These are phyloP conservation scores for Calamus simplicifolius DNA, from an alignment of 176 grass and related monocot genomes.

Conservation along the genomic window DNA sequence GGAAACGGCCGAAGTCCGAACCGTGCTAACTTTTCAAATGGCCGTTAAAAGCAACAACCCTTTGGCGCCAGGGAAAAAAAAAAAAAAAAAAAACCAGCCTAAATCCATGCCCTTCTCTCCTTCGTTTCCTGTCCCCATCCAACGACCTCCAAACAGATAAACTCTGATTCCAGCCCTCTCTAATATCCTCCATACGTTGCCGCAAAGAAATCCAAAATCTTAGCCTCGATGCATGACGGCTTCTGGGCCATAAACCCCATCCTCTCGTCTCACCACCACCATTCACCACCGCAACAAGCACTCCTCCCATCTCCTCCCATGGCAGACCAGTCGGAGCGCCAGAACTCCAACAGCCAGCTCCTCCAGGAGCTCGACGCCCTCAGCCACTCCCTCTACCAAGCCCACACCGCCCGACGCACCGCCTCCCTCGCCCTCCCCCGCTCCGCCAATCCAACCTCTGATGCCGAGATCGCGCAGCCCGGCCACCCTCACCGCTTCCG, in stretches of 20 bases:
- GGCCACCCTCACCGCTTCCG: slow-evolving; percentile 31
- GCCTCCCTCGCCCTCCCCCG: slow-evolving; percentile 58
- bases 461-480: slow-evolving; percentile 8
- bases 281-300: background rate
- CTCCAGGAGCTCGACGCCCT: slow-evolving; percentile 83
- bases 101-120: too few species aligned
- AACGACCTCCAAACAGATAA: background rate
- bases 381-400: slow-evolving; percentile 78
- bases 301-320: slow-evolving; percentile 20
- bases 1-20: too few species aligned
- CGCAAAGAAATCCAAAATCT: slow-evolving; percentile 3
- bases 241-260: slow-evolving; percentile 8
- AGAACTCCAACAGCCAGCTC: slow-evolving; percentile 39
- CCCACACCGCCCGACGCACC: slow-evolving; percentile 56
- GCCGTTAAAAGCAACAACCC: too few species aligned
- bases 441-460: slow-evolving; percentile 4
- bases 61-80: too few species aligned
- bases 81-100: too few species aligned
- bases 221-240: background rate
- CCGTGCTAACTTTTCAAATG: too few species aligned
- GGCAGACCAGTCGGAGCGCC: slow-evolving; percentile 22
- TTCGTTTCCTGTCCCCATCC: too few species aligned
- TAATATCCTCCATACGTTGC: background rate
- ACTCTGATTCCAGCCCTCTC: background rate
- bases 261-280: background rate